Conservation (phyloP, 495 filamentous ascomycete genomes). For the Copromyces sp. region DNA sequence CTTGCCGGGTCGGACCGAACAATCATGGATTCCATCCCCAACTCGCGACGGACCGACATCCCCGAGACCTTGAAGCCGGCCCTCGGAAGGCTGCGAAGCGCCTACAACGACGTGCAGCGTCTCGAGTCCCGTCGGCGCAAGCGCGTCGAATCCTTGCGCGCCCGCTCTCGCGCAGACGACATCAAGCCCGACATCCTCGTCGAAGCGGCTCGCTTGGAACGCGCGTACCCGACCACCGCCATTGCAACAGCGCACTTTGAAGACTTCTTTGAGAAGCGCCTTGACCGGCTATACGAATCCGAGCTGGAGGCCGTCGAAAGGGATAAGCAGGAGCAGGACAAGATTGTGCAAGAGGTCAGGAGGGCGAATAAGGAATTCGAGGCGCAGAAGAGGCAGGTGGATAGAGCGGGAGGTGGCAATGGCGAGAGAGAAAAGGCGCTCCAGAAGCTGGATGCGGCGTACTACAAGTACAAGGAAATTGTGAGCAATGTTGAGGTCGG, state of each 20-base stretch:
- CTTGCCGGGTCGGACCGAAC: conserved; percentile 68
- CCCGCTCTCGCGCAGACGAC: conserved; percentile 78
- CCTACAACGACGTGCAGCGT: conserved; percentile 71
- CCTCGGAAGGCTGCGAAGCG: conserved; percentile 58
- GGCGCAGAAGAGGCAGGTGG: conserved; percentile 45
- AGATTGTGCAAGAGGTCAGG: conserved; percentile 52
- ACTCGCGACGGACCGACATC: conserved; percentile 65
- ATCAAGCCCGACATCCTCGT: conserved; percentile 73
- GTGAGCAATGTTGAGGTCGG: conserved; percentile 80
- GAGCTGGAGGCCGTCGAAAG: conserved; percentile 59
- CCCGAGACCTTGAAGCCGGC: conserved; percentile 72
- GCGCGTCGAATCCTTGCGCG: conserved; percentile 62
- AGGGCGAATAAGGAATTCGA: conserved; percentile 73
- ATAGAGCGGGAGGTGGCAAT: conserved; percentile 55
- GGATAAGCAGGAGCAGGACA: conserved; percentile 69
- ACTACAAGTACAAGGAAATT: conserved; percentile 90
- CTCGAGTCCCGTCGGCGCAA: conserved; percentile 68
- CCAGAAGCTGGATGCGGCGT: conserved; percentile 84
- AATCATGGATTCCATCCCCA: conserved; percentile 81
- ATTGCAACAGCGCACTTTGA: conserved; percentile 84
- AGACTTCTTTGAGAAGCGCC: conserved; percentile 72
- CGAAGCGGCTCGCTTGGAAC: conserved; percentile 77
- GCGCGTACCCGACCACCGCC: conserved; percentile 70
- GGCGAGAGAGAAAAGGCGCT: conserved; percentile 76
- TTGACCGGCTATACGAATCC: conserved; percentile 62